Base-by-base conservation (phyloP, 257 asterid genomes). In the Ehretia macrophylla region DNA sequence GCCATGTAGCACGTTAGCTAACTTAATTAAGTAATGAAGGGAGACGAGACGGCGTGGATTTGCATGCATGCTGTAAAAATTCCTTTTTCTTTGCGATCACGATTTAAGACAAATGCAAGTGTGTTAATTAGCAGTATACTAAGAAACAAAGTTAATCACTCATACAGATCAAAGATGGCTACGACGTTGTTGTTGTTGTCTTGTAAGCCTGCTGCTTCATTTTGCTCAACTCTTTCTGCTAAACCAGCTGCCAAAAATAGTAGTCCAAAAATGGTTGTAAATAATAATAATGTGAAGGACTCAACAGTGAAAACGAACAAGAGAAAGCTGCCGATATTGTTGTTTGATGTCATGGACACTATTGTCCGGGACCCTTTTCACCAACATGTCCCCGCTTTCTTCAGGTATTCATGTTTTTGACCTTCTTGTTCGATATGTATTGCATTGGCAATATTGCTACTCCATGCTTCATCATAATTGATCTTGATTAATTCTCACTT, bases 341-440 rank as follows among this genome's bases (percentile, higher is more conserved):
- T 90, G 32, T 90, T 90, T 74, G 97, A 90, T 69, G 83, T 90
- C 55, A 83, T 90, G 91, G 95, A 87, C 66, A 90, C 97, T 6
- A 58, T 90, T 48, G 94, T 90, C 60, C 85, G 87, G 54, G 96
- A 87, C 77, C 96, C 97, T 8, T 90, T 90, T 68, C 87, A 87
- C 73, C 84, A 90, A 13, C 82, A 85, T 17, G 63, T 90, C 72
- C 96, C 96, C 8, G 82, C 83, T 40, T 90, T 87, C 68, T 85
- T 90, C 75, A 75, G 96, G 97, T 89, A 82, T 56, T 58, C 48
- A 27, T 16, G 55, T 18, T 17, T 49, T 20, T 56, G 27, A 40
- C 32, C 47, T 18, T 42, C 8, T 10, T 14, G n/a, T n/a, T n/a
- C n/a, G n/a, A n/a, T n/a, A n/a, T n/a, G n/a, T n/a, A n/a, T n/a